phyloP scores from a whole-genome alignment of 2,329 filamentous ascomycete species.

The Geosmithia flava region DNA sequence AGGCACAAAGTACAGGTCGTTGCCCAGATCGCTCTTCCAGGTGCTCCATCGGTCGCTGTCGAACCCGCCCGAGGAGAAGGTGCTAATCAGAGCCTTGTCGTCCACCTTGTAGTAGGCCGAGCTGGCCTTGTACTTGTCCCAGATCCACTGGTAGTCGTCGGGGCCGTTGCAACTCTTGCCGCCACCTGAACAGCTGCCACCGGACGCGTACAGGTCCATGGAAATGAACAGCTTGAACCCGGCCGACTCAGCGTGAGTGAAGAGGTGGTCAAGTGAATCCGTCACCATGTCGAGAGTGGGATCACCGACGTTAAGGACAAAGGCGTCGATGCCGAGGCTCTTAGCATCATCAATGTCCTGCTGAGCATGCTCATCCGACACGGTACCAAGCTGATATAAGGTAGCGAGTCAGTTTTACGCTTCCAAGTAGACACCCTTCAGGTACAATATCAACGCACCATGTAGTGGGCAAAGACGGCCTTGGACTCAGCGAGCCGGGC shows the following conservation, averaged over 20 bases:
- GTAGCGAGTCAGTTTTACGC: too few relatives aligned
- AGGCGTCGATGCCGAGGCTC: conserved; percentile 13
- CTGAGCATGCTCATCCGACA: conserved; percentile 6
- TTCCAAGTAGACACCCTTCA: background rate
- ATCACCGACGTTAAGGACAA: conserved; percentile 13
- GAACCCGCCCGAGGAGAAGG: conserved; percentile 4
- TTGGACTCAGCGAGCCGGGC: background rate
- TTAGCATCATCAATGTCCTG: conserved; percentile 7
- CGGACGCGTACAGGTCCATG: background rate
- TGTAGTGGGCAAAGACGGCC: background rate
- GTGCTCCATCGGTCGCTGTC: conserved; percentile 1
- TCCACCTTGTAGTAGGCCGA: background rate
- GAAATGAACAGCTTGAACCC: background rate
- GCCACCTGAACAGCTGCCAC: background rate
- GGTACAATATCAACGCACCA: background rate
- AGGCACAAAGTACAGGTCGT: conserved; percentile 5
- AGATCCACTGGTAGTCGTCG: background rate
- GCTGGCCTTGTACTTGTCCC: background rate
- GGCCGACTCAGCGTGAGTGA: background rate
- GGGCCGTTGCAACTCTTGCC: background rate
- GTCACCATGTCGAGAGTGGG: conserved; percentile 3
- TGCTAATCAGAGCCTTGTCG: background rate
- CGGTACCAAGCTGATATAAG: background rate
- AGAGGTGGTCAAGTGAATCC: background rate
- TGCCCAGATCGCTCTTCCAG: background rate